Base-by-base conservation (phyloP, 164 flowering plant species). In the Umbilicus rupestris region DNA sequence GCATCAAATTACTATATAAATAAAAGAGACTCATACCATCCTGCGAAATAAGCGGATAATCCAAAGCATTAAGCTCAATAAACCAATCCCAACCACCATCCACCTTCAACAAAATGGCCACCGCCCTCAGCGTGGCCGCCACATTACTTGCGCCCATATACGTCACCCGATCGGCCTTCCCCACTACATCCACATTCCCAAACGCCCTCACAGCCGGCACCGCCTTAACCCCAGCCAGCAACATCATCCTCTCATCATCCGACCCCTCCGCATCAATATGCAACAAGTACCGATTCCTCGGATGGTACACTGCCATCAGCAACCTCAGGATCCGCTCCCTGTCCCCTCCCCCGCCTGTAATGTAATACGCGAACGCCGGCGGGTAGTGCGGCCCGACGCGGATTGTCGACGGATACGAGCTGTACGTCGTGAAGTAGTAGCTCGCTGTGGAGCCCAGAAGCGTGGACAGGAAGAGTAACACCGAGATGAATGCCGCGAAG, bases 41-140 rank as follows among this genome's bases (percentile, higher is more conserved):
- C 46, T 77, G 80, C 22, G 80, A 62, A 47, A 74, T 66, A 35
- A 77, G 62, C 17, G 77, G 80, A 64, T 77, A 77, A 70, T 74
- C 77, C 11, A 69, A 74, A 2, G 77, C 69, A 14, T 64, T 71
- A 31, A 77, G 77, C 66, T 72, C 73, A 17, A 77, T 75, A 52
- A 74, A 74, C 80, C 80, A 74, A 49, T 77, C 76, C 80, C 80
- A 77, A 30, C 68, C 74, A 28, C 57, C 29, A 28, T 66, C 22
- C 5, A 31, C 49, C 69, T 70, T 63, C 72, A 74, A 33, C 74
- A 77, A 55, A 52, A 72, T 66, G 44, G 78, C 75, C 5, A 70
- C 78, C 7, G 72, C 80, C 8, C 66, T 75, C 57, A 74, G 74
- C 57, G 66, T 33, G n/a, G 71, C 58, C 7, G 80, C 75, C 30